Evolutionary conservation across 192 early-diverging fungal genomes (phyloP), one percentile per base, ranked within the genome.

Genomic region (Oehlia diaphana): DNA sequence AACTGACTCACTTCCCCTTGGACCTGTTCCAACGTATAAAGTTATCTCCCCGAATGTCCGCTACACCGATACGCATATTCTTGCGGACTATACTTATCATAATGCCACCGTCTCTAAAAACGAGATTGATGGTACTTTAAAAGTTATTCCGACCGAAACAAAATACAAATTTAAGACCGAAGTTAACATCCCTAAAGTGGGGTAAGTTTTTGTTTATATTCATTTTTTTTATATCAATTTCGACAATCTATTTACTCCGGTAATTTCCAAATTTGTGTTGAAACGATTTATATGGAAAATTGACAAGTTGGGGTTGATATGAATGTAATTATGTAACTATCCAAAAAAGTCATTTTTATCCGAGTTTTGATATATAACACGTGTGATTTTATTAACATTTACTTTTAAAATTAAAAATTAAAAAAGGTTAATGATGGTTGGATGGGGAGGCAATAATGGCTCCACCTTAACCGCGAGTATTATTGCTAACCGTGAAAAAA

Each of bases 361-460:
- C 39, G 39, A 7, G 39, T 31, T 19, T 23, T 35, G 10, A 47
- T 47, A 12, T 47, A 12, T 1, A 47, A 2, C 44, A 47, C 9
- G 44, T 12, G 44, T 10, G 3, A 8, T 44, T 8, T 8, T 44
- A 44, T 8, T 44, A 44, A 44, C 9, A 44, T 44, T 44, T 44
- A 44, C 9, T 44, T 44, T 44, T 44, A 44, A 44, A 44, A 44
- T 44, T 76, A 26, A 31, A 31, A 31, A 31, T 31, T 31, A 31
- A 31, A 31, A 73, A 58, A 95, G 96, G 80, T 88, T 99, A 65
- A 98, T 99, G 98, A 93, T 99, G 85, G 96, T 99, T 82, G 98
- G 98, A 42, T 97, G 96, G 96, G 98, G 96, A 82, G 98, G 98
- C 82, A 99, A 99, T 95, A 99, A 99, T 88, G 97, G 97, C 74